Evolutionary conservation across 2,329 filamentous ascomycete species (phyloP).

Genomic region (Geoglossum cookeanum): DNA sequence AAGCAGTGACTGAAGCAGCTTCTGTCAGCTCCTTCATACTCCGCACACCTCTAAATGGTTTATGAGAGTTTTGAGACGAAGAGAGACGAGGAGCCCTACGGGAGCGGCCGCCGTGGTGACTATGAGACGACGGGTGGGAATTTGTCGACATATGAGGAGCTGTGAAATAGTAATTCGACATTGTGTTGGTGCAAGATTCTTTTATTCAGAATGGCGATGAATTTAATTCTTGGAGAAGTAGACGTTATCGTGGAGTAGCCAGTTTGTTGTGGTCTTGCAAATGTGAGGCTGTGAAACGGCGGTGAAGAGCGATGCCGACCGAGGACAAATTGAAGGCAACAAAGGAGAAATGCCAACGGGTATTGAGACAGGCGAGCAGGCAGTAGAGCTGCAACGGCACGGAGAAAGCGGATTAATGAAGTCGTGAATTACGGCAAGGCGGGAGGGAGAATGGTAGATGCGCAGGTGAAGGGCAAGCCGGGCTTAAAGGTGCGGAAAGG

Average conservation of each 20-base stretch:
- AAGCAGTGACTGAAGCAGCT: conserved; percentile 53
- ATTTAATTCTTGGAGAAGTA: not conserved
- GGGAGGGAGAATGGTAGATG: not conserved
- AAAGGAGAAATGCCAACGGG: not conserved
- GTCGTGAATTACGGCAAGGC: not conserved
- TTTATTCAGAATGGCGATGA: not conserved
- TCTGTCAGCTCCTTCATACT: conserved; percentile 76
- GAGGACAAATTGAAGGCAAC: not conserved
- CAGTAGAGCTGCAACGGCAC: not conserved
- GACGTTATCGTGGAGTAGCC: not conserved
- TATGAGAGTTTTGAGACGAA: conserved; percentile 63
- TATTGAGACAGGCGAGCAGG: not conserved
- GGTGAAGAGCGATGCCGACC: not conserved
- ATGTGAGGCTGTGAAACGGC: not conserved
- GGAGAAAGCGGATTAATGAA: not conserved
- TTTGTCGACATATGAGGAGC: conserved; percentile 22
- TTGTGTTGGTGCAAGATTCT: not conserved
- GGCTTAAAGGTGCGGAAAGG: not conserved
- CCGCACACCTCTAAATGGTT: conserved; percentile 70
- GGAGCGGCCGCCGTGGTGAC: conserved; percentile 68
- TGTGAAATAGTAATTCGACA: conserved; percentile 1
- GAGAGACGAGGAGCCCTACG: conserved; percentile 66
- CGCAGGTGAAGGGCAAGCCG: not conserved
- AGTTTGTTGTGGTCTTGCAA: not conserved
- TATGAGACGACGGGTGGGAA: conserved; percentile 42